Base-by-base conservation (phyloP, 169 alveolate genomes). In the Plasmodium vivax region DNA sequence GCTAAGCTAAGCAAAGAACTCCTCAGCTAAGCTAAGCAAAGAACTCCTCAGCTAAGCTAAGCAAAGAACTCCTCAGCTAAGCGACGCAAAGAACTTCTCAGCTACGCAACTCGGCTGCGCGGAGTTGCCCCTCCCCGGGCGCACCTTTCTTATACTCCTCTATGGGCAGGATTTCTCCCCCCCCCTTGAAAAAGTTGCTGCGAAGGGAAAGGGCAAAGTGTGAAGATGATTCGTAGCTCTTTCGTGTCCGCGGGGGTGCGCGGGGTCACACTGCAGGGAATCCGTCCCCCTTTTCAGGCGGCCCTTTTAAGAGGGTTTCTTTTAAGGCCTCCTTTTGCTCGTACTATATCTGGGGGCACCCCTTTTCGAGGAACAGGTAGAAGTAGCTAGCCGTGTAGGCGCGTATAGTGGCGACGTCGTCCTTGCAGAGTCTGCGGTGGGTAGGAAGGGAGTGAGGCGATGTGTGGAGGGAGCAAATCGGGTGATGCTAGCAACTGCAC, bases 341-440 rank as follows among this genome's bases (percentile, higher is more conserved):
- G 68, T 80, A 90, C 94, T 90, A 90, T 56, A 90, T 56, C 10
- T 68, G 74, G 14, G 94, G 94, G 47, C 94, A 90, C 47, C 94
- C 94, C 62, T 90, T 90, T 68, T 58, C 54, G 47, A 90, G 47
- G 79, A 90, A 80, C 2, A 79, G 45, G 32, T 90, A 90, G 36
- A 90, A 90, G 43, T 90, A 80, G 41, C 75, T 80, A 34, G 94
- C 47, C 47, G 94, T 90, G 83, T 80, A 90, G 10, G 72, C 36
- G 19, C 94, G 87, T 30, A 90, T 90, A 23, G 32, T 27, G n/a
- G 94, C 85, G 34, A 81, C 94, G 12, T 80, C 94, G 34, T 90
- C 94, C n/a, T 90, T 90, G 83, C 94, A 90, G 23, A 90, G 38
- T 62, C 94, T 90, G 41, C 23, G 8, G n/a, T 77, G 34, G 74